Conservation (phyloP, 345 rosid genomes). For the Populus simonii region DNA sequence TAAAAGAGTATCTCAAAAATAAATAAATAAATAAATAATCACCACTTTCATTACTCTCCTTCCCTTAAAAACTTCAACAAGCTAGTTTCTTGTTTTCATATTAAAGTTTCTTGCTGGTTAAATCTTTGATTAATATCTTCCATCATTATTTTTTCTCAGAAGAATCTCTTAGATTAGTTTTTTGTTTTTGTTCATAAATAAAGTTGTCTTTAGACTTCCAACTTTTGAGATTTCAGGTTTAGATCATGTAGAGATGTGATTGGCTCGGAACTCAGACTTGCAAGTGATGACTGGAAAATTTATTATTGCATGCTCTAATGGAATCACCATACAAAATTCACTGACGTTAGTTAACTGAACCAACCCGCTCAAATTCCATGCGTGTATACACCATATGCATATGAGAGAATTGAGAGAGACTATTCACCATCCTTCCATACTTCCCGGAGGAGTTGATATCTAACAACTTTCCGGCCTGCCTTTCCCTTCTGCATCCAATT, state of each 20-base stretch:
- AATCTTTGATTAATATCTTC: not conserved
- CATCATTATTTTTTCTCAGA: not conserved
- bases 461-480: slow-evolving; percentile 14
- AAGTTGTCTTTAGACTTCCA: not conserved
- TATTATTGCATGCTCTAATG: not conserved
- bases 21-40: slow-evolving; percentile 17
- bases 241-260: not conserved
- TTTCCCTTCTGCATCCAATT: slow-evolving; percentile 14
- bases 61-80: too few species aligned
- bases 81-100: too few species aligned
- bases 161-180: not conserved
- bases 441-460: slow-evolving; percentile 54
- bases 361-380: not conserved
- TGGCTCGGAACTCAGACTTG: not conserved
- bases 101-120: too few species aligned
- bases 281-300: not conserved
- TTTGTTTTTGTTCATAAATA: not conserved
- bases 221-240: not conserved
- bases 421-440: slow-evolving; percentile 62
- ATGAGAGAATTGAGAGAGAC: not conserved
- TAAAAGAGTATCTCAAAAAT: not conserved
- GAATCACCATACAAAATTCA: slow-evolving; percentile 6
- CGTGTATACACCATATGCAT: not conserved
- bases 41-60: not conserved
- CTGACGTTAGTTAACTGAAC: not conserved